Evolutionary conservation across 495 filamentous ascomycete species (phyloP).

Genomic region (Aspergillus diversus): DNA sequence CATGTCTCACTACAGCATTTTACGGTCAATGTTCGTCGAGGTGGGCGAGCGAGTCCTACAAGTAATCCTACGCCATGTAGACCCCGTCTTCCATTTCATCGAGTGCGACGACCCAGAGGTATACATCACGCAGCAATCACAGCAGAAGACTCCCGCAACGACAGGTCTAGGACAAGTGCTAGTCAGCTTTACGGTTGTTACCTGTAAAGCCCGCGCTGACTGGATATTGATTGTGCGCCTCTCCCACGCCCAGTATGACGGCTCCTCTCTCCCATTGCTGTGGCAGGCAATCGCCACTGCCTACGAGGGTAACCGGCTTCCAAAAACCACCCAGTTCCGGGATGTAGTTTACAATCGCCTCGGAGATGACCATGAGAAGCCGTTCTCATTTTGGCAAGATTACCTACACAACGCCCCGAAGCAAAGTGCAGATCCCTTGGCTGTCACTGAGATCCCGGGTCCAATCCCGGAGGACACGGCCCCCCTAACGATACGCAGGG

Average conservation of each 20-base stretch:
- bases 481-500: not conserved
- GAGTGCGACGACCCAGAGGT: not conserved
- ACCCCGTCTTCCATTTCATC: not conserved
- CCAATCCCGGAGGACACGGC: too few species aligned
- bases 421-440: not conserved
- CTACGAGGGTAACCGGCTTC: slow-evolving; percentile 41
- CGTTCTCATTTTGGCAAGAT: slow-evolving; percentile 25
- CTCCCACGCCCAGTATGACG: slow-evolving; percentile 69
- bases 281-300: slow-evolving; percentile 43
- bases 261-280: slow-evolving; percentile 58
- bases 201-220: not conserved
- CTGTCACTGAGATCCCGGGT: slow-evolving; percentile 15
- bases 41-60: slow-evolving; percentile 1
- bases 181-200: slow-evolving; percentile 4
- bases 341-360: slow-evolving; percentile 52
- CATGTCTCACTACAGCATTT: slow-evolving; percentile 9
- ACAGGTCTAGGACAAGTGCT: not conserved
- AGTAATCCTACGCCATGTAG: not conserved
- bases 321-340: slow-evolving; percentile 48
- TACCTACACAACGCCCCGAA: slow-evolving; percentile 24
- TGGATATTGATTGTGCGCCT: slow-evolving; percentile 52
- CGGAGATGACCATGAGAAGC: not conserved
- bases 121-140: not conserved
- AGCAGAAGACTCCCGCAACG: not conserved
- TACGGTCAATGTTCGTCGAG: slow-evolving; percentile 7